These are phyloP conservation scores for Phytophthora citrophthora DNA, from an alignment of 352 stramenopile genomes.

Conservation along the genomic window DNA sequence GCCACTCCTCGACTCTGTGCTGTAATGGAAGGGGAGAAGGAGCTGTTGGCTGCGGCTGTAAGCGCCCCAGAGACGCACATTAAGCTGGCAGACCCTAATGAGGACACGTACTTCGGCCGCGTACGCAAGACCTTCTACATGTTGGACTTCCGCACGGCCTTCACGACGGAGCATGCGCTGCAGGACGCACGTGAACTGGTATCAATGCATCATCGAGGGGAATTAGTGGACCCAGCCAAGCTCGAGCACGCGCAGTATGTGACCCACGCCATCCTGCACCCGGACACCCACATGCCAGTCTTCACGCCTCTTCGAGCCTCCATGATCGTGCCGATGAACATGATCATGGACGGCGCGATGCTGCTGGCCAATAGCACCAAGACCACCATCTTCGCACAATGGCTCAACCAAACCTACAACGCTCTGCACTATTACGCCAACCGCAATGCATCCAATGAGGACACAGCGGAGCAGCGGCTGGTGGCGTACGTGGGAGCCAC, in stretches of 20 bases:
- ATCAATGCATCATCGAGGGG: conserved; percentile 44
- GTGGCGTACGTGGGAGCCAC: conserved; percentile 79
- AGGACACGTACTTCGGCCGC: conserved; percentile 78
- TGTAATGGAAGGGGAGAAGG: conserved; percentile 27
- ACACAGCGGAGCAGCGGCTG: conserved; percentile 72
- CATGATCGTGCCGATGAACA: conserved; percentile 90
- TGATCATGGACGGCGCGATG: conserved; percentile 85
- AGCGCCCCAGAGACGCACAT: conserved; percentile 38
- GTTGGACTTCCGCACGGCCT: conserved; percentile 81
- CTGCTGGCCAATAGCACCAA: conserved; percentile 69
- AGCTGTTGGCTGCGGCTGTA: conserved; percentile 22
- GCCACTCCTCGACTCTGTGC: not conserved
- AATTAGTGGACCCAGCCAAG: conserved; percentile 40
- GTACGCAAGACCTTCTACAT: conserved; percentile 85
- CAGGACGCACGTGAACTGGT: conserved; percentile 55
- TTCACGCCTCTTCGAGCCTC: conserved; percentile 77
- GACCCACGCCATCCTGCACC: conserved; percentile 77
- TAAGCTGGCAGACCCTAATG: conserved; percentile 76
- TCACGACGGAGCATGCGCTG: conserved; percentile 62
- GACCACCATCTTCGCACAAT: conserved; percentile 81
- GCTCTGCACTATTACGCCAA: conserved; percentile 92
- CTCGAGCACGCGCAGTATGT: conserved; percentile 67
- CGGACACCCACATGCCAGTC: conserved; percentile 71
- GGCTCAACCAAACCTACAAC: conserved; percentile 92
- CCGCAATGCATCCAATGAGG: conserved; percentile 85